phyloP scores from a whole-genome alignment of 192 early-diverging fungal genomes.

The Tieghemiomyces parasiticus region DNA sequence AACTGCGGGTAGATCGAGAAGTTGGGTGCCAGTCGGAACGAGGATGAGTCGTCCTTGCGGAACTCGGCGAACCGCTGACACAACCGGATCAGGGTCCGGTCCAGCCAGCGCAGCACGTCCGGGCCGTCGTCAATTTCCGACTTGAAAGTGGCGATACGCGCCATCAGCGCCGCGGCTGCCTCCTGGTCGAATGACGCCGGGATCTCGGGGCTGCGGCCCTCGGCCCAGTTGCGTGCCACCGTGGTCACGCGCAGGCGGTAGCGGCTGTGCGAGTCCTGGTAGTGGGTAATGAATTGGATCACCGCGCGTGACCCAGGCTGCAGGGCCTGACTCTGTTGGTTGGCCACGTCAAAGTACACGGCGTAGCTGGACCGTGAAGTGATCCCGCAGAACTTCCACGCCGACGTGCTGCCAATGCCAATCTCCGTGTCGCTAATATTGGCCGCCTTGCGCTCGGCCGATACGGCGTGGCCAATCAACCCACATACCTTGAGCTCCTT shows the following conservation, averaged over 20 bases:
- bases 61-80: conserved; percentile 97
- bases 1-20: conserved; percentile 99
- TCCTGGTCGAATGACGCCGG: conserved; percentile 93
- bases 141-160: conserved; percentile 92
- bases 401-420: conserved; percentile 88
- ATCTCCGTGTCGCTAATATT: conserved; percentile 97
- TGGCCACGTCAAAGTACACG: conserved; percentile 95
- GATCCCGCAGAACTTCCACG: conserved; percentile 88
- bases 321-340: conserved; percentile 64
- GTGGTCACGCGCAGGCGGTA: conserved; percentile 90
- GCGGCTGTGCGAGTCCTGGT: conserved; percentile 87
- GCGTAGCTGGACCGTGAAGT: conserved; percentile 72
- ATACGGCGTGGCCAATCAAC: conserved; percentile 90
- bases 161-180: conserved; percentile 92
- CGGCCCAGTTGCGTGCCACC: conserved; percentile 76
- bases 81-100: conserved; percentile 95
- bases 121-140: conserved; percentile 93
- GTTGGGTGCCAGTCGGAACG: conserved; percentile 79
- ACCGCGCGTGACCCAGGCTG: conserved; percentile 73
- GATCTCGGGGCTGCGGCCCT: conserved; percentile 71
- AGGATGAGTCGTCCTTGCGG: conserved; percentile 84
- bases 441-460: conserved; percentile 74
- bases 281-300: conserved; percentile 91
- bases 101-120: conserved; percentile 93
- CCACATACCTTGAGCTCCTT: conserved; percentile 93